Percentiles rank a stretch among this genome's conserved stretches.
phyloP scores from a whole-genome alignment of 2,329 filamentous ascomycete genomes.

The Balansia obtecta region DNA sequence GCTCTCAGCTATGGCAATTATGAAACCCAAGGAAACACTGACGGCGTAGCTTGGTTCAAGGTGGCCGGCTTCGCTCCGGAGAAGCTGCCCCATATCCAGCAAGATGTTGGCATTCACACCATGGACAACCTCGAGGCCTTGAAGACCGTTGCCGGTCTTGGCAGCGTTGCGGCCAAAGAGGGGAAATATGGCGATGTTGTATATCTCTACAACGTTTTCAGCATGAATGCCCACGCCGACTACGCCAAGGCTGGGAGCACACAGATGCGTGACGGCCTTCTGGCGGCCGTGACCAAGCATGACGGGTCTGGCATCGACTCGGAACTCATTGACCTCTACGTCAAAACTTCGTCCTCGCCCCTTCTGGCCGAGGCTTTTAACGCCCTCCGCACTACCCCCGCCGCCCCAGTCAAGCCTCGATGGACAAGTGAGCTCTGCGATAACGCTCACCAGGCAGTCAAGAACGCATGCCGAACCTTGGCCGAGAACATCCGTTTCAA shows the following conservation, averaged over 20 bases:
- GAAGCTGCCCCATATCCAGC: constrained; percentile 3
- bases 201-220: constrained; percentile 4
- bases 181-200: constrained; percentile 6
- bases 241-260: constrained; percentile 1
- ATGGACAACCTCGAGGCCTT: constrained; percentile 2
- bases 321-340: constrained; percentile 3
- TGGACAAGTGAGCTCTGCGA: background rate
- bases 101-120: constrained; percentile 2
- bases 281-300: constrained; percentile 1
- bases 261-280: constrained; percentile 3
- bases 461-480: background rate
- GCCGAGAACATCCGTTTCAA: constrained; percentile 1
- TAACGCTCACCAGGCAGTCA: background rate
- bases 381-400: constrained; percentile 1
- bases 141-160: background rate
- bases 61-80: background rate
- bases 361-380: constrained; percentile 2
- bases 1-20: constrained; percentile 2
- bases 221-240: constrained; percentile 6
- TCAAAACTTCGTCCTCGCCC: constrained; percentile 3
- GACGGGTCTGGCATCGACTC: background rate
- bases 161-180: background rate
- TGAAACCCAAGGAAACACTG: background rate
- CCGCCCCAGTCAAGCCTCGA: background rate
- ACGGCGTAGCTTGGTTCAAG: constrained; percentile 2